Conservation (phyloP, 2,329 filamentous ascomycete species). For the Atkinsonella hypoxylon region DNA sequence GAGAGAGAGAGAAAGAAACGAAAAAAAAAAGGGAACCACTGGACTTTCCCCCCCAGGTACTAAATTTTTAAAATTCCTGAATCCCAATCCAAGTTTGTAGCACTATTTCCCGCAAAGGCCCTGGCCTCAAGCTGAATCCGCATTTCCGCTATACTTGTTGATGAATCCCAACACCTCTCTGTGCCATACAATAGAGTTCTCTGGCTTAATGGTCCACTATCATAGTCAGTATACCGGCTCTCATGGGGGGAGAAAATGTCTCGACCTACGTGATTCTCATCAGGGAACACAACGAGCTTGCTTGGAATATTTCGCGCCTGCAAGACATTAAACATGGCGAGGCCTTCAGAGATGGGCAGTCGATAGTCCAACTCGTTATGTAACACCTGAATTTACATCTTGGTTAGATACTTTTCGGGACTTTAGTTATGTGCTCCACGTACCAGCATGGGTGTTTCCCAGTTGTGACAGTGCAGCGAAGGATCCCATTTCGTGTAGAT, state of each 20-base stretch:
- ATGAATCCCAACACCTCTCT: constrained; percentile 71
- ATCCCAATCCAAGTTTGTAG: background rate
- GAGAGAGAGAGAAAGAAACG: too few species aligned
- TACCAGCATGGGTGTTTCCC: constrained; percentile 78
- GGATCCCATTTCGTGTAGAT: constrained; percentile 62
- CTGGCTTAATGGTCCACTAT: constrained; percentile 76
- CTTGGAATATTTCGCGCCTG: constrained; percentile 66
- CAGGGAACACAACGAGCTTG: constrained; percentile 69
- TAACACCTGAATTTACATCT: constrained; percentile 37
- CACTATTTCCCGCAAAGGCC: too few species aligned
- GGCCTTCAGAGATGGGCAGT: constrained; percentile 70
- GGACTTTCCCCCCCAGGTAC: background rate
- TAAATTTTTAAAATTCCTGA: background rate
- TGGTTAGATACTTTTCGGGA: background rate
- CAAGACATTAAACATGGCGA: constrained; percentile 76
- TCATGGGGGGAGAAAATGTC: background rate
- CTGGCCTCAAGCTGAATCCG: constrained; percentile 6
- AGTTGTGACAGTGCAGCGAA: constrained; percentile 50
- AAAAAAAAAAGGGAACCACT: background rate
- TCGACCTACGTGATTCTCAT: constrained; percentile 45
- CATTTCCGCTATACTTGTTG: constrained; percentile 45
- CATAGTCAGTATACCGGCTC: background rate
- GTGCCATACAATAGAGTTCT: constrained; percentile 88
- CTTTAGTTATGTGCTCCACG: background rate
- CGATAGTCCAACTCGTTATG: constrained; percentile 88